phyloP scores from a whole-genome alignment of 1,139 yeast species.

The Kurtzmaniella natalensis region DNA sequence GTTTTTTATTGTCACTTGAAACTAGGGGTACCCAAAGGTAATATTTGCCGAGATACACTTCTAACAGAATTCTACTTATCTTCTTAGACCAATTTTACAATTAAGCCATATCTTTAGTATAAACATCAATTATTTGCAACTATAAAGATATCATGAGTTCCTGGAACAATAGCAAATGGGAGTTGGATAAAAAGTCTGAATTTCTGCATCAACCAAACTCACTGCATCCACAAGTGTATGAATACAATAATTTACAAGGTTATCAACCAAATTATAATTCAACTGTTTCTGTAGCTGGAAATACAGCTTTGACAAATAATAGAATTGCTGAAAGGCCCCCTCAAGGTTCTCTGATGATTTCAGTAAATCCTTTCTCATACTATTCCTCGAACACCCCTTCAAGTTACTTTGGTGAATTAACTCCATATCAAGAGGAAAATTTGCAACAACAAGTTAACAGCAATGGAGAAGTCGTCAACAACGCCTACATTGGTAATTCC shows the following conservation, averaged over 20 bases:
- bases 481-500: not conserved
- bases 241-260: not conserved
- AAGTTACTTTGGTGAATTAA: not conserved
- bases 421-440: not conserved
- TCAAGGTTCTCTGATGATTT: constrained; percentile 2
- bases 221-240: constrained; percentile 6
- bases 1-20: too few species aligned
- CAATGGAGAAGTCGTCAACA: constrained; percentile 6
- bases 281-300: constrained; percentile 9
- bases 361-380: constrained; percentile 4
- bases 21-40: too few species aligned
- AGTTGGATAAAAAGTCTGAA: constrained; percentile 4
- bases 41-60: constrained; percentile 2
- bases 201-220: constrained; percentile 7
- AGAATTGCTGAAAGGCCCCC: not conserved
- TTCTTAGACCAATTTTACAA: too few species aligned
- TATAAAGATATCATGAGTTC: constrained; percentile 3
- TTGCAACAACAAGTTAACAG: constrained; percentile 7
- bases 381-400: constrained; percentile 2
- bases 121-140: too few species aligned
- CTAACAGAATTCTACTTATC: too few species aligned
- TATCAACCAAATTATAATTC: constrained; percentile 5
- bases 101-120: too few species aligned
- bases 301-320: constrained; percentile 3
- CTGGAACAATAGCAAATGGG: constrained; percentile 9